Evolutionary conservation across 2,329 filamentous ascomycete genomes (phyloP).

Genomic region (Lithohypha guttulata): DNA sequence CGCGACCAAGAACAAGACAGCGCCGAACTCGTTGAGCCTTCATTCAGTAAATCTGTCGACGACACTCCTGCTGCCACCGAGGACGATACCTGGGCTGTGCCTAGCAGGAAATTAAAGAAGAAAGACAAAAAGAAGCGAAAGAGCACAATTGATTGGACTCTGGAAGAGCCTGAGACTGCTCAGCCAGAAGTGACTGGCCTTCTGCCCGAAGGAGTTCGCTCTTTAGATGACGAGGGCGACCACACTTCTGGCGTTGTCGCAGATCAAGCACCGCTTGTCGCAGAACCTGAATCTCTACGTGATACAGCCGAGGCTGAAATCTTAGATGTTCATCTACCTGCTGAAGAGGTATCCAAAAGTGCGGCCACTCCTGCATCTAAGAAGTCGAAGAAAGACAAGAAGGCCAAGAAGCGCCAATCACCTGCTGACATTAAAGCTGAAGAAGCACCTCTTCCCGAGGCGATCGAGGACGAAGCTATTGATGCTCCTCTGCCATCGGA

Average conservation of each 20-base stretch:
- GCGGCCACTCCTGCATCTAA: slow-evolving; percentile 18
- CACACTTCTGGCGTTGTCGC: neutral
- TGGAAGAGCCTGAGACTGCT: too few species aligned
- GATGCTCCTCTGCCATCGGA: too few species aligned
- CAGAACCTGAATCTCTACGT: neutral
- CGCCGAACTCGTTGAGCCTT: neutral
- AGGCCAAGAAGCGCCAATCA: slow-evolving; percentile 9
- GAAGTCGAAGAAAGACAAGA: slow-evolving; percentile 22
- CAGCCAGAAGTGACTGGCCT: too few species aligned
- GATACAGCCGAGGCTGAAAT: slow-evolving; percentile 5
- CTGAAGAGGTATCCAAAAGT: slow-evolving; percentile 11
- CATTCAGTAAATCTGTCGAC: neutral
- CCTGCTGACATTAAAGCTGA: neutral
- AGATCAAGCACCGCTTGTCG: neutral
- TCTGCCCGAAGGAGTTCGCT: too few species aligned
- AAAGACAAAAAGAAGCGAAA: slow-evolving; percentile 14
- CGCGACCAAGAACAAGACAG: too few species aligned
- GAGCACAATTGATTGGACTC: too few species aligned
- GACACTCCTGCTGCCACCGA: neutral
- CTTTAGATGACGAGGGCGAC: too few species aligned
- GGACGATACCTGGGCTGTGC: slow-evolving; percentile 5
- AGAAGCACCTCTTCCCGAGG: too few species aligned
- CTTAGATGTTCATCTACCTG: neutral
- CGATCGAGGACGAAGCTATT: too few species aligned
- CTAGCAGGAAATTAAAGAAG: slow-evolving; percentile 9